Conservation (phyloP, 257 asterid species). For the Plantago major region DNA sequence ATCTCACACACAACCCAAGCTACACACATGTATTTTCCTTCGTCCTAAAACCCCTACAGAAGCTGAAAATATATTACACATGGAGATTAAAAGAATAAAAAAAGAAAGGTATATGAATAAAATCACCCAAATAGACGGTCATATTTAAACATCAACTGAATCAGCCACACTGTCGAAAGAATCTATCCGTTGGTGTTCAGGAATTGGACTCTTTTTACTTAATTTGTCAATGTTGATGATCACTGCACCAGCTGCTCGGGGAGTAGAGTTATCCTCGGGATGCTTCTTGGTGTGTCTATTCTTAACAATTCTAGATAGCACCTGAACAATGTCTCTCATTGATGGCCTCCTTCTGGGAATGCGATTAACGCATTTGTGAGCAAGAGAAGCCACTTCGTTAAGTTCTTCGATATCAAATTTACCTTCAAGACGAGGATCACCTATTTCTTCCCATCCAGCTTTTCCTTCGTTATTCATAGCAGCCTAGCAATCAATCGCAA, state of each 20-base stretch:
- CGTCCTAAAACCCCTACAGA: slow-evolving; percentile 20
- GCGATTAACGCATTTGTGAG: slow-evolving; percentile 69
- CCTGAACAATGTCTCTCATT: slow-evolving; percentile 83
- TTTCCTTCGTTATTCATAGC: slow-evolving; percentile 87
- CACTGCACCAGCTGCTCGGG: slow-evolving; percentile 40
- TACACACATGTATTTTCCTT: slow-evolving; percentile 8
- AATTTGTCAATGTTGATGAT: slow-evolving; percentile 41
- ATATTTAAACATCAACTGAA: slow-evolving; percentile 48
- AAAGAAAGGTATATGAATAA: slow-evolving; percentile 4
- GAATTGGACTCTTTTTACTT: slow-evolving; percentile 32
- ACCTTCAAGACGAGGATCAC: slow-evolving; percentile 77
- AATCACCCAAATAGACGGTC: background rate
- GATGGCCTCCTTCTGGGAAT: slow-evolving; percentile 62
- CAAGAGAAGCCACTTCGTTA: slow-evolving; percentile 68
- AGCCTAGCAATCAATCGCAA: slow-evolving; percentile 49
- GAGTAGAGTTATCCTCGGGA: slow-evolving; percentile 37
- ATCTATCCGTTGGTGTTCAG: slow-evolving; percentile 53
- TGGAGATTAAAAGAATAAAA: slow-evolving; percentile 12
- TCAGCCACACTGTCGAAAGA: slow-evolving; percentile 67
- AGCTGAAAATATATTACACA: slow-evolving; percentile 31
- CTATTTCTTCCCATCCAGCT: slow-evolving; percentile 93
- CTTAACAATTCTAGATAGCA: slow-evolving; percentile 59
- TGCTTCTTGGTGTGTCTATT: slow-evolving; percentile 37
- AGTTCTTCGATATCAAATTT: slow-evolving; percentile 60
- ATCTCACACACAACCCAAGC: slow-evolving; percentile 14